Conservation (phyloP, 1,284 basidiomycete species). For the Irpex sp. region DNA sequence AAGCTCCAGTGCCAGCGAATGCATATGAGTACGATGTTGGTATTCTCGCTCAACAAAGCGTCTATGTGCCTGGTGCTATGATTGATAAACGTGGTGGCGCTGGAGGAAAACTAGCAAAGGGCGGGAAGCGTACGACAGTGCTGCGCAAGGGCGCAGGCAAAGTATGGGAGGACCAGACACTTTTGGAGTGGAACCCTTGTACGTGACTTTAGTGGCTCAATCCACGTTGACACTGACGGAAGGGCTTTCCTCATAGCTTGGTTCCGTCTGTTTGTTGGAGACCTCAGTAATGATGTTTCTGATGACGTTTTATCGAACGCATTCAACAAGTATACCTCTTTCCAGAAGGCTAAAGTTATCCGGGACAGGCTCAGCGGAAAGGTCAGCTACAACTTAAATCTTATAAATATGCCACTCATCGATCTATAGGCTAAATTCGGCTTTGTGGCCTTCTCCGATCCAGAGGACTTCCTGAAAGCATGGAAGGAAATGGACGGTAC, state of each 20-base stretch:
- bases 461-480: slow-evolving; percentile 95
- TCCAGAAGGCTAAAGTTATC: slow-evolving; percentile 92
- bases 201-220: slow-evolving; percentile 28
- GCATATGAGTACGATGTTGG: slow-evolving; percentile 87
- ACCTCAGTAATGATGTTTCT: slow-evolving; percentile 96
- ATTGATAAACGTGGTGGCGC: slow-evolving; percentile 80
- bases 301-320: slow-evolving; percentile 91
- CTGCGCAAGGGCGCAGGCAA: slow-evolving; percentile 92
- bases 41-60: slow-evolving; percentile 81
- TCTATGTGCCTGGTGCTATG: slow-evolving; percentile 84
- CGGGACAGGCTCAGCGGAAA: slow-evolving; percentile 88
- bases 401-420: not conserved
- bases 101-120: slow-evolving; percentile 80
- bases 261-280: slow-evolving; percentile 97
- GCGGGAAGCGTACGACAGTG: slow-evolving; percentile 91
- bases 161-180: slow-evolving; percentile 96
- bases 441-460: slow-evolving; percentile 97
- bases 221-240: slow-evolving; percentile 3
- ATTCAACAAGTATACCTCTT: slow-evolving; percentile 89
- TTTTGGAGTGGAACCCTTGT: slow-evolving; percentile 98
- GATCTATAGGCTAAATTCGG: slow-evolving; percentile 83
- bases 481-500: slow-evolving; percentile 99
- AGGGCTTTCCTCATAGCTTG: slow-evolving; percentile 54
- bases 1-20: slow-evolving; percentile 79
- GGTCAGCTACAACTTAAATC: slow-evolving; percentile 35